Base-by-base conservation (phyloP, 257 asterid genomes). In the Solanum rostratum region DNA sequence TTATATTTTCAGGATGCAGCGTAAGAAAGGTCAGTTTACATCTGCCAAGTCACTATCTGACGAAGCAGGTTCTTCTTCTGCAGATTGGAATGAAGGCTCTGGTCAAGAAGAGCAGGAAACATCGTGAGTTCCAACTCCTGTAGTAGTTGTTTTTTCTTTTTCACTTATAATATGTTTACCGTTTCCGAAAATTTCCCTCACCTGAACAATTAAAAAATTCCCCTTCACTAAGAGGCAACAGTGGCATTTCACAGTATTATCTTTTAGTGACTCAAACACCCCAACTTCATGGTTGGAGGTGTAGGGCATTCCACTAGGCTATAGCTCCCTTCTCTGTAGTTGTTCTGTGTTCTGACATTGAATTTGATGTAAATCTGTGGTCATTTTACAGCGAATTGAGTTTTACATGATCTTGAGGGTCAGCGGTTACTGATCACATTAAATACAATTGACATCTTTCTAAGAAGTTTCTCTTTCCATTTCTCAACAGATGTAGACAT, bases 1-100 rank as follows among this genome's bases (percentile, higher is more conserved):
- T 27, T 78, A 78, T 78, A 18, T 50, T 50, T 78, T 27, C 95
- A 97, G 99, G 91, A 97, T 97, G 99, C 99, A 97, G 91, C 97
- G 99, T 24, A 95, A 97, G 91, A 97, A 94, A 88, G 99, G 99
- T 74, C 99, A 95, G 86, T 97, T 97, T 89, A 93, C 99, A 78
- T 97, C 99, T 69, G 87, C 98, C 55, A 94, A 95, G 88, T 81
- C 97, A 73, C 86, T 87, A 65, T 85, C 94, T 76, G 99, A 97
- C 5, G 99, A 97, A 86, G 95, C 89, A 1, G 96, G 95, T 83
- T 92, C 99, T 65, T 87, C 94, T 81, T 85, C 97, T 86, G 95
- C 97, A 79, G 99, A 95, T 79, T 90, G 95, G 89, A 94, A 90
- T 73, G 91, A 94, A 84, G 87, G 85, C 57, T 80, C 91, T 50